Base-by-base conservation (phyloP, 2,329 filamentous ascomycete species). In the Pochonia chlamydosporia region DNA sequence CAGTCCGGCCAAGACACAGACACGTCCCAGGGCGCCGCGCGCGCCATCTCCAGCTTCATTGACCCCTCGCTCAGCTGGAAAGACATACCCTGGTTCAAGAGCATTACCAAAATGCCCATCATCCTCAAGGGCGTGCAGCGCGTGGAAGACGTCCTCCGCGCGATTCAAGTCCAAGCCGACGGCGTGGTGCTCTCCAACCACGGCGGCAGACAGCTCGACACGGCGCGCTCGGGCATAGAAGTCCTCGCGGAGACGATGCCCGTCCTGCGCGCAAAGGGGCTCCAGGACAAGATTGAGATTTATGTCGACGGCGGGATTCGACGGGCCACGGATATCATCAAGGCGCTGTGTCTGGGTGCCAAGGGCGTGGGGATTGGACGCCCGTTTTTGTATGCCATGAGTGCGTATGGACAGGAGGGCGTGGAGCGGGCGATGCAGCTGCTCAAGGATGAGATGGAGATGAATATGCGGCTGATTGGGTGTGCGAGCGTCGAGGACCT, bases 401-500 rank as follows among this genome's bases (percentile, higher is more conserved):
- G 85, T 53, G 82, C 89, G 9, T 97, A 97, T 60, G 93, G 93
- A 1, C 71, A 89, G 50, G 76, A 84, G 3, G 93, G 93, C 53
- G 92, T 97, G 18, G 88, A 95, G 61, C 80, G 89, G 28, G 93
- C 93, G 26, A 96, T 97, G 86, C 86, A 90, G 67, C 72, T 96
- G 49, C 77, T 96, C 56, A 90, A 88, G 71, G 93, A 97, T 61
- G 93, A 99, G 76, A 88, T 99, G 81, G 90, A 95, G 72, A 97
- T 97, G 92, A 93, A 92, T 62, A 97, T 99, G 93, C 82, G 93
- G 6, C 72, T 99, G 53, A 89, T 99, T 56, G 93, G 93, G 9
- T 87, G 83, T 49, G 79, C 76, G 18, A 83, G 70, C 50, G 67
- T 99, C 26, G 81, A 82, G 30, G 83, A 99, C 56, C 70, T 99